phyloP scores from a whole-genome alignment of 2,329 filamentous ascomycete genomes.

The Cadophora sp. region DNA sequence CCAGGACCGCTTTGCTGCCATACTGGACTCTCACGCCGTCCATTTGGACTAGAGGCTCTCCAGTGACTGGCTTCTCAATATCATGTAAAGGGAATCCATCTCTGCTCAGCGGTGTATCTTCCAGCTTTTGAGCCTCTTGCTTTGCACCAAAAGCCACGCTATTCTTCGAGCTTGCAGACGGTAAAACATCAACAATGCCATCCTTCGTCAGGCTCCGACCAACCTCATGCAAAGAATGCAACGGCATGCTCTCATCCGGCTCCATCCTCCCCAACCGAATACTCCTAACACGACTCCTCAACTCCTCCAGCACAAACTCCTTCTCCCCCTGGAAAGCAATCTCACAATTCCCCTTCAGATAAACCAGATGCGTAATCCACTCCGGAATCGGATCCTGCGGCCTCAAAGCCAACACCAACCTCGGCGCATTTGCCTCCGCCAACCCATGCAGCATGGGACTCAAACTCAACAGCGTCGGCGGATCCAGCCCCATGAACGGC shows the following conservation, averaged over 20 bases:
- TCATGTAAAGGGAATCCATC: constrained; percentile 40
- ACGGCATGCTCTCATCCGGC: constrained; percentile 30
- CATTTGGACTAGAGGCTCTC: constrained; percentile 86
- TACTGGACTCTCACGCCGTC: constrained; percentile 83
- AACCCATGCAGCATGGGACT: constrained; percentile 74
- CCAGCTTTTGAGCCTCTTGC: background rate
- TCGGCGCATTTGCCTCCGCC: constrained; percentile 69
- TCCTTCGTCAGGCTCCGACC: constrained; percentile 39
- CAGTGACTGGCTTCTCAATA: constrained; percentile 46
- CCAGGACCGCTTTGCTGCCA: constrained; percentile 76
- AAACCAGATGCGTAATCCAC: constrained; percentile 88
- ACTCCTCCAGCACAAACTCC: constrained; percentile 62
- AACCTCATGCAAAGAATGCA: constrained; percentile 40
- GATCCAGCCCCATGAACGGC: constrained; percentile 95
- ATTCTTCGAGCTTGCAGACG: background rate
- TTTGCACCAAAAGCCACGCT: background rate
- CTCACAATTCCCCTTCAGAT: constrained; percentile 71
- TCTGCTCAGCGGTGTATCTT: constrained; percentile 23
- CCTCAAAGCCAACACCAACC: constrained; percentile 77
- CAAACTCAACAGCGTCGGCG: constrained; percentile 75
- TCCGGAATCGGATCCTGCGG: constrained; percentile 87
- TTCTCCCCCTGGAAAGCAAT: constrained; percentile 72
- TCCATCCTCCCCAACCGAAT: constrained; percentile 21
- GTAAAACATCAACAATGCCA: constrained; percentile 37
- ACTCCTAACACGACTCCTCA: constrained; percentile 56